These are phyloP conservation scores for Aciculosporium take DNA, from an alignment of 2,329 filamentous ascomycete species.

Conservation along the genomic window DNA sequence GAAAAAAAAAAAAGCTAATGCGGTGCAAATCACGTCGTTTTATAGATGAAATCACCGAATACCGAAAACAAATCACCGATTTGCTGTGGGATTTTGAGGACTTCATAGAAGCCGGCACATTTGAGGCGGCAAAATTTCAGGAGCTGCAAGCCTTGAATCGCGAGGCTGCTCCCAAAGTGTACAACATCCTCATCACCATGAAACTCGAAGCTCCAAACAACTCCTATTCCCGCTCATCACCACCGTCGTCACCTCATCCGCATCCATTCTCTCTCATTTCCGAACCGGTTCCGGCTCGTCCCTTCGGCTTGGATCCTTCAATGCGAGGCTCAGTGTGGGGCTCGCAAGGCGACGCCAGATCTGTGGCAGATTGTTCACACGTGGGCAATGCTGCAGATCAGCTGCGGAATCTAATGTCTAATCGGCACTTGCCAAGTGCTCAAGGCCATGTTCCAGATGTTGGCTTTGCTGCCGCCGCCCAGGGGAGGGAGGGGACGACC, in stretches of 20 bases:
- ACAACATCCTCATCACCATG: conserved; percentile 38
- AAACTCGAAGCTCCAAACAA: conserved; percentile 27
- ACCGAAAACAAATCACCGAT: conserved; percentile 32
- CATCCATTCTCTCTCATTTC: conserved; percentile 6
- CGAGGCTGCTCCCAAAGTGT: conserved; percentile 32
- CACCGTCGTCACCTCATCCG: conserved; percentile 13
- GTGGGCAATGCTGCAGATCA: conserved; percentile 18
- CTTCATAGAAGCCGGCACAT: conserved; percentile 32
- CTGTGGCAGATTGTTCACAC: conserved; percentile 3
- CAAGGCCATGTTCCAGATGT: neutral
- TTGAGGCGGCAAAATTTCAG: conserved; percentile 35
- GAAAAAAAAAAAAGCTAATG: neutral
- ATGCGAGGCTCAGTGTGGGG: conserved; percentile 2
- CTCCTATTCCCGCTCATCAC: conserved; percentile 15
- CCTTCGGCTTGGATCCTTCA: neutral
- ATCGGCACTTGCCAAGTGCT: neutral
- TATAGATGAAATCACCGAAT: conserved; percentile 35
- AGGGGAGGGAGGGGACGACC: neutral
- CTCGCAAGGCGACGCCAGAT: conserved; percentile 3
- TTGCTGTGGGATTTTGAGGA: conserved; percentile 45
- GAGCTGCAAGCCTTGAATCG: conserved; percentile 34
- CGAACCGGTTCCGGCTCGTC: neutral
- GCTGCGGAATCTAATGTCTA: conserved; percentile 14
- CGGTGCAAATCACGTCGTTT: neutral
- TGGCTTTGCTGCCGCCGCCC: too few species aligned